phyloP scores from a whole-genome alignment of 371 early-diverging fungal genomes.

The Dichotomocladium elegans region DNA sequence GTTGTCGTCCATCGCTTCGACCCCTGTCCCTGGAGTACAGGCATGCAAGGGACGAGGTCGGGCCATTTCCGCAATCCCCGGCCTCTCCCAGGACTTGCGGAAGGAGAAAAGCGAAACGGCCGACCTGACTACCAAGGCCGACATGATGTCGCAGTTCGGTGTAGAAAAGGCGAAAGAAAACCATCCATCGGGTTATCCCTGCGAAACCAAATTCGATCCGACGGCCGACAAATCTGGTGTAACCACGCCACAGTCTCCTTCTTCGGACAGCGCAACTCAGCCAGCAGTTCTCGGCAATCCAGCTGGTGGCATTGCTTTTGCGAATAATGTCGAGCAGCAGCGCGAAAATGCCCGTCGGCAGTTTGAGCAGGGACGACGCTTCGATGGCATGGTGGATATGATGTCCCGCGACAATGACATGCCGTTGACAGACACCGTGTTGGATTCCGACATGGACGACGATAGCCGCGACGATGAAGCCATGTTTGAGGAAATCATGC shows the following conservation, averaged over 20 bases:
- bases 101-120: background rate
- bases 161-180: background rate
- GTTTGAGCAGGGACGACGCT: conserved; percentile 19
- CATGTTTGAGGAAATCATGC: conserved; percentile 8
- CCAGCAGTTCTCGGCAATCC: conserved; percentile 1
- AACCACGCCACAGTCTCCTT: background rate
- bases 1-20: conserved; percentile 16
- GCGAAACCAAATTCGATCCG: background rate
- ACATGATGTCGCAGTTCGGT: background rate
- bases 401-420: conserved; percentile 2
- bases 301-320: conserved; percentile 26
- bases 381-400: conserved; percentile 19
- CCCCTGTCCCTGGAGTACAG: conserved; percentile 3
- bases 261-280: background rate
- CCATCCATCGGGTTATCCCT: conserved; percentile 4
- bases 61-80: background rate
- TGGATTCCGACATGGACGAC: conserved; percentile 2
- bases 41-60: background rate
- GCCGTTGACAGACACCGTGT: background rate
- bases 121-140: conserved; percentile 1
- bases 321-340: conserved; percentile 32
- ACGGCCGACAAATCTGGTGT: background rate
- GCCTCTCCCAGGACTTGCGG: conserved; percentile 1
- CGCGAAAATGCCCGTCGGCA: conserved; percentile 24
- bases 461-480: conserved; percentile 7